Conservation (phyloP, 129 eudicot genomes). For the Glebionis coronaria region DNA sequence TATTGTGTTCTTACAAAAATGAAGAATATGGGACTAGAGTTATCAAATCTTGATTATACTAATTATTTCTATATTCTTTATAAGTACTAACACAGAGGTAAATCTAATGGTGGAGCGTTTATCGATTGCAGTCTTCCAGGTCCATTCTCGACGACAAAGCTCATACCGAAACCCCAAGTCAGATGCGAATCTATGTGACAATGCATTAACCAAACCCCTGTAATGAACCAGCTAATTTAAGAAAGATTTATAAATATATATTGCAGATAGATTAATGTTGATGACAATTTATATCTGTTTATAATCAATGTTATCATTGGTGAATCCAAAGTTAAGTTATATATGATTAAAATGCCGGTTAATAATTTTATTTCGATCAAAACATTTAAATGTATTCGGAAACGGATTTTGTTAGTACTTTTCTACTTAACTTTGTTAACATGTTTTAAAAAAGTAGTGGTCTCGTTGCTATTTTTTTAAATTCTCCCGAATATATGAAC, state of each 20-base stretch:
- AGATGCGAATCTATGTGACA: constrained; percentile 34
- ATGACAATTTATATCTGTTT: too few relatives aligned
- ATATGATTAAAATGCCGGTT: too few relatives aligned
- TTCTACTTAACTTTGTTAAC: too few relatives aligned
- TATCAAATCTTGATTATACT: background rate
- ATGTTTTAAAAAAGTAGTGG: too few relatives aligned
- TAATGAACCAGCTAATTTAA: background rate
- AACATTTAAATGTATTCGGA: too few relatives aligned
- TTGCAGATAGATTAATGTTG: too few relatives aligned
- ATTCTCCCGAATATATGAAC: background rate
- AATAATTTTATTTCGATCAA: too few relatives aligned
- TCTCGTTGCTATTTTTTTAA: too few relatives aligned
- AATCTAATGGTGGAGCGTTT: constrained; percentile 3
- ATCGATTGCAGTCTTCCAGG: background rate
- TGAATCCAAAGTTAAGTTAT: too few relatives aligned
- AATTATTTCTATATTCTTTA: background rate
- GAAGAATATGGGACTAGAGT: background rate
- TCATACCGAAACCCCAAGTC: constrained; percentile 49
- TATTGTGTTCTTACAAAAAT: background rate
- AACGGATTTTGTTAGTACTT: too few relatives aligned
- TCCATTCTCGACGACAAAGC: constrained; percentile 47
- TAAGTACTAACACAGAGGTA: background rate
- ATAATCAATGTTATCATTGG: too few relatives aligned
- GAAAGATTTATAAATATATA: background rate
- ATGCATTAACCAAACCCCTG: constrained; percentile 56